A percentile compares a stretch with the other conserved stretches of the same genome.
Evolutionary conservation across 352 stramenopile species (phyloP).

Genomic region (Saprolegnia diclina): DNA sequence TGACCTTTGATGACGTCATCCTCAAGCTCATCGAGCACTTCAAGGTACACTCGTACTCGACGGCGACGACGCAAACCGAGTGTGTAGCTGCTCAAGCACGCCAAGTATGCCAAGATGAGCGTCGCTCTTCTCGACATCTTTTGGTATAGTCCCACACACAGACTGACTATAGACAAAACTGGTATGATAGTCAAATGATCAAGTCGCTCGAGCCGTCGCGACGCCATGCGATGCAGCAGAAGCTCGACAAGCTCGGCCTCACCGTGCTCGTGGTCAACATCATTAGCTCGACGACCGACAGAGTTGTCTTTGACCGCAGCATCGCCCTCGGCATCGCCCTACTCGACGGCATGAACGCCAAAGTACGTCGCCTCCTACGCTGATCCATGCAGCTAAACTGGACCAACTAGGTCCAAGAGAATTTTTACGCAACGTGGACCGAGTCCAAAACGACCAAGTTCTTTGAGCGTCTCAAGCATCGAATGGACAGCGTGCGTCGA

Average conservation of each 20-base stretch:
- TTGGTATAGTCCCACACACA: not conserved
- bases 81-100: slow-evolving; percentile 46
- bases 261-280: slow-evolving; percentile 61
- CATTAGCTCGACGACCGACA: slow-evolving; percentile 49
- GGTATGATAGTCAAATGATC: slow-evolving; percentile 47
- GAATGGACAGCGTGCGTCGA: not conserved
- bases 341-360: slow-evolving; percentile 68
- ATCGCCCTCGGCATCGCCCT: slow-evolving; percentile 61
- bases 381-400: not conserved
- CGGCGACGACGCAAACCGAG: not conserved
- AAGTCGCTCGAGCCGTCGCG: slow-evolving; percentile 45
- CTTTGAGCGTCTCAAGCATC: slow-evolving; percentile 40
- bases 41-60: slow-evolving; percentile 3
- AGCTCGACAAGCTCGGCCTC: slow-evolving; percentile 54
- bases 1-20: slow-evolving; percentile 67
- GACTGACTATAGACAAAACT: not conserved
- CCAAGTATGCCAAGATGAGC: slow-evolving; percentile 61
- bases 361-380: slow-evolving; percentile 20
- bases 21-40: slow-evolving; percentile 50
- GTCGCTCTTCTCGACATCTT: slow-evolving; percentile 65
- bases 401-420: slow-evolving; percentile 45
- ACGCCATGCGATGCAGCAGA: slow-evolving; percentile 59
- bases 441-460: slow-evolving; percentile 36
- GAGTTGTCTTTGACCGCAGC: slow-evolving; percentile 52
- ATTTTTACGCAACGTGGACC: slow-evolving; percentile 49